A percentile compares a stretch with the other conserved stretches of the same genome.
phyloP scores from a whole-genome alignment of 2,329 filamentous ascomycete species.

The Neurospora crassa region DNA sequence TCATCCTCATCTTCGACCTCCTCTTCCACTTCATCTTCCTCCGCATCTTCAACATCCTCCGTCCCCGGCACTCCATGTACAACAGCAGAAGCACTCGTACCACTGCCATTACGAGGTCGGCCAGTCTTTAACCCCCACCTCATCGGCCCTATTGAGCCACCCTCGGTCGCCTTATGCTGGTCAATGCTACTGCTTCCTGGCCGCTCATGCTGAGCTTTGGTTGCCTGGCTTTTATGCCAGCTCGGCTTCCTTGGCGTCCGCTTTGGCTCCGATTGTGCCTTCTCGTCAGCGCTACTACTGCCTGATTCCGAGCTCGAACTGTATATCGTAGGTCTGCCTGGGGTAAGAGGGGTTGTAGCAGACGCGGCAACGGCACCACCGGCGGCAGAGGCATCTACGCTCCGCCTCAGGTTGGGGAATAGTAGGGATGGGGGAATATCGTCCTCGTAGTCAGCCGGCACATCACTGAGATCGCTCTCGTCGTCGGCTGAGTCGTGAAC shows the following conservation, averaged over 20 bases:
- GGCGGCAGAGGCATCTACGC: constrained; percentile 23
- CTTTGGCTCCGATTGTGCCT: not conserved
- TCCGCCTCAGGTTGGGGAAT: constrained; percentile 40
- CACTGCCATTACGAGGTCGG: not conserved
- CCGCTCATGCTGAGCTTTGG: not conserved
- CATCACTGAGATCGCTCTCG: constrained; percentile 60
- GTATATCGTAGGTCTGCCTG: not conserved
- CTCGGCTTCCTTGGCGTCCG: not conserved
- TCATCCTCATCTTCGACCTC: constrained; percentile 11
- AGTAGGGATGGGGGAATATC: constrained; percentile 43
- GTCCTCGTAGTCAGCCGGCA: constrained; percentile 48
- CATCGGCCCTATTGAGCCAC: not conserved
- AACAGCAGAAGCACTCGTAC: not conserved
- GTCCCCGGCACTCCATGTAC: not conserved
- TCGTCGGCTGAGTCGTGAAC: constrained; percentile 58
- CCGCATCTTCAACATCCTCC: constrained; percentile 9
- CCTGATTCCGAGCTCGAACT: not conserved
- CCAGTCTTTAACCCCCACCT: not conserved
- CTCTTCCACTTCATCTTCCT: constrained; percentile 15
- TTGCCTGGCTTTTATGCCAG: not conserved
- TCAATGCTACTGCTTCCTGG: not conserved
- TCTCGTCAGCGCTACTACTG: not conserved
- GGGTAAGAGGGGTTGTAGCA: not conserved
- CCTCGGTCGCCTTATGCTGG: not conserved
- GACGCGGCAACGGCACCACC: constrained; percentile 11